Evolutionary conservation across 805 yeast species (phyloP), one percentile per base, ranked within the genome.

Genomic region (Saturnispora diversa): DNA sequence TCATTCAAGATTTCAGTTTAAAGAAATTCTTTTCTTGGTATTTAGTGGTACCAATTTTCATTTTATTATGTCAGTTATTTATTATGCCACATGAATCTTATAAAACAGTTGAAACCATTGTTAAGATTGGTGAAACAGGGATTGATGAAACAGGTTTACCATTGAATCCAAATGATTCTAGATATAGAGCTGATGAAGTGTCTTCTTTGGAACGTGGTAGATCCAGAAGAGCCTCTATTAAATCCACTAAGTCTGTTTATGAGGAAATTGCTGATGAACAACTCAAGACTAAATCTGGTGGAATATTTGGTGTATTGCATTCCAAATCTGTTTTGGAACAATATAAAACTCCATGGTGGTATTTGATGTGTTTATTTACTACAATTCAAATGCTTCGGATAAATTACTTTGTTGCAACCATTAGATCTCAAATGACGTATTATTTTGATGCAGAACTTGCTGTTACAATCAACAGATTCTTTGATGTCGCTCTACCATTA

Each of bases 371-470:
- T 20, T 54, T 75, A 2, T 84, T 87, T 59, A 83, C 95, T 5
- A 74, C 88, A 3, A 72, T 88, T 43, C 94, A 86, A 59, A 88
- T 88, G 96, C 69, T 90, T 32, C 70, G 97, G 57, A 80, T 88
- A 50, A 88, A 88, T 64, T 90, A 84, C 60, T 90, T 86, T 60
- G 92, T 88, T 40, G 97, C 96, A 7, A 85, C 97, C 2, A 67
- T 88, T 26, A 74, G 77, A 53, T 66, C 94, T 0, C 97, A 88
- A 63, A 94, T 86, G 66, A 70, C 70, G 20, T 90, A 67, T 54
- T 69, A 87, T 45, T 68, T 86, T 40, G 74, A 73, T 10, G 65
- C 66, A 48, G 63, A 63, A 7, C 47, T 52, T 3, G 94, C 94
- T 1, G 56, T 69, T 20, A 50, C 53, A 10, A 61, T 85, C 37